Conservation (phyloP, 2,329 filamentous ascomycete genomes). For the Epichloe uncinata region DNA sequence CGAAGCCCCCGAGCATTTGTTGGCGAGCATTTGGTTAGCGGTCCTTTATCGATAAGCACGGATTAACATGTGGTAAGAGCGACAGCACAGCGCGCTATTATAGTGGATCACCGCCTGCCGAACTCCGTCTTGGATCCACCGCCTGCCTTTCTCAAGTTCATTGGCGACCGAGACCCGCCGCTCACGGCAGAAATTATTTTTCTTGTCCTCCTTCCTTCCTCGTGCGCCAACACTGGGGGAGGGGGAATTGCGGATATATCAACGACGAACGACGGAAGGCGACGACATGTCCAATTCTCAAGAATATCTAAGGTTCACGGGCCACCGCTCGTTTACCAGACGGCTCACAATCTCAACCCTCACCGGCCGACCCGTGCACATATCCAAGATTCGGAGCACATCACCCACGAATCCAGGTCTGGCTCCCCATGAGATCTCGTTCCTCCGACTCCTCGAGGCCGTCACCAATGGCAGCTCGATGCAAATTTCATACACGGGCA, state of each 20-base stretch:
- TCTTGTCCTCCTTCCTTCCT: slow-evolving; percentile 8
- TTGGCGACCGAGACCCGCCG: background rate
- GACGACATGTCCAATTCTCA: slow-evolving; percentile 25
- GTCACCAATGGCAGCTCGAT: slow-evolving; percentile 91
- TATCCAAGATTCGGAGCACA: slow-evolving; percentile 82
- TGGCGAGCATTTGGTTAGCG: too few species aligned
- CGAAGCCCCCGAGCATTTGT: background rate
- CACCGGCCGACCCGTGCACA: slow-evolving; percentile 77
- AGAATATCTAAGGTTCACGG: slow-evolving; percentile 62
- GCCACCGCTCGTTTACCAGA: slow-evolving; percentile 69
- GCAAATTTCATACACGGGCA: slow-evolving; percentile 94
- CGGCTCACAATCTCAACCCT: slow-evolving; percentile 84
- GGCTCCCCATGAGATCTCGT: slow-evolving; percentile 84
- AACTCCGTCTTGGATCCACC: slow-evolving; percentile 10
- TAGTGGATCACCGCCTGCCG: background rate
- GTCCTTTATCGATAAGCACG: slow-evolving; percentile 20
- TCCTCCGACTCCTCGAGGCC: slow-evolving; percentile 84
- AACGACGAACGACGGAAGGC: background rate
- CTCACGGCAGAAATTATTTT: slow-evolving; percentile 25
- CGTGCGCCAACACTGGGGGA: background rate
- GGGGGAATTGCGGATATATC: background rate
- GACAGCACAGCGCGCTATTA: background rate
- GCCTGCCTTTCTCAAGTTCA: slow-evolving; percentile 13
- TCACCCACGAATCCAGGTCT: slow-evolving; percentile 82
- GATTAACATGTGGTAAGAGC: background rate